Conservation (phyloP, 176 grass and related monocot species). For the Phoenix dactylifera region DNA sequence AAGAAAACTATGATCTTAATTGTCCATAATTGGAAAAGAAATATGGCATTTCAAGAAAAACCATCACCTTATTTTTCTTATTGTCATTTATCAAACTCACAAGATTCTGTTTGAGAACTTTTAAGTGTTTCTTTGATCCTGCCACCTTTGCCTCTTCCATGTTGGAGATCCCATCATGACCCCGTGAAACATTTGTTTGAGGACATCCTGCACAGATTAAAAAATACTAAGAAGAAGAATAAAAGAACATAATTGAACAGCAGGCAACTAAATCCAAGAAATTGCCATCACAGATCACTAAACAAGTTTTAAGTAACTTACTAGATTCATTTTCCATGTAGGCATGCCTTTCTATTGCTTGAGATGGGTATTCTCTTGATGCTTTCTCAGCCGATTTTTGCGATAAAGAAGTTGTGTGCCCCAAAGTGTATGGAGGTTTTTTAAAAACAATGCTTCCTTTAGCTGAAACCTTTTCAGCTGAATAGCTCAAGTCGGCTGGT, state of each 20-base stretch:
- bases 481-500: conserved; percentile 31
- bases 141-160: conserved; percentile 48
- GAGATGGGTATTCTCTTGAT: conserved; percentile 41
- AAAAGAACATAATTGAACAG: too few relatives aligned
- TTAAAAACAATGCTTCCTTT: conserved; percentile 55
- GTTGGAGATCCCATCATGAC: conserved; percentile 36
- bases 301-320: conserved; percentile 37
- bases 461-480: conserved; percentile 39
- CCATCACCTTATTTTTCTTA: conserved; percentile 67
- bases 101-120: conserved; percentile 75
- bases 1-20: too few relatives aligned
- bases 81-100: conserved; percentile 92
- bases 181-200: conserved; percentile 36
- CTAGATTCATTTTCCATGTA: conserved; percentile 65
- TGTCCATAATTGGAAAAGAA: too few relatives aligned
- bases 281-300: not conserved
- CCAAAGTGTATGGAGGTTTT: conserved; percentile 55
- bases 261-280: not conserved
- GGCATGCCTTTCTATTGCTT: conserved; percentile 41
- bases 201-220: conserved; percentile 27
- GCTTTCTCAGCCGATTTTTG: conserved; percentile 54
- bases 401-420: conserved; percentile 30
- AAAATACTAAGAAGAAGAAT: too few relatives aligned
- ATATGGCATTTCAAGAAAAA: conserved; percentile 4
- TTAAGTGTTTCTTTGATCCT: conserved; percentile 63